Percentiles rank a stretch among this genome's conserved stretches.
These are phyloP conservation scores for Mangifera indica DNA, from an alignment of 345 rosid species.

Conservation along the genomic window DNA sequence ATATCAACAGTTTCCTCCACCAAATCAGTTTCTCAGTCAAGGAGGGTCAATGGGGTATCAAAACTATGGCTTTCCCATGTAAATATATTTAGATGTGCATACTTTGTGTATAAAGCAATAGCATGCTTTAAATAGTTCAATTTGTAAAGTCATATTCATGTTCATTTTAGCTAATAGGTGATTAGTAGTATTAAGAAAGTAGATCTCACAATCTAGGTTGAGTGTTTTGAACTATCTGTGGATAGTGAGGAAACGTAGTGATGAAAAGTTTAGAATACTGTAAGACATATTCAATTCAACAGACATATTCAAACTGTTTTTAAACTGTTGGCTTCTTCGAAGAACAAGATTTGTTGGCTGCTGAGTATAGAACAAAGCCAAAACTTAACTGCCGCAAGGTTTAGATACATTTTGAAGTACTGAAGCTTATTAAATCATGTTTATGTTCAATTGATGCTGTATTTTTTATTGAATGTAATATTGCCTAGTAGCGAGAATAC, in stretches of 20 bases:
- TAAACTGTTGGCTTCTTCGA: too few species aligned
- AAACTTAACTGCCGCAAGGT: too few species aligned
- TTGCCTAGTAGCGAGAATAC: too few species aligned
- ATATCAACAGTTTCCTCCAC: conserved; percentile 23
- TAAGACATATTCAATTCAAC: too few species aligned
- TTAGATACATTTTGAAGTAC: too few species aligned
- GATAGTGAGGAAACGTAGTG: conserved; percentile 1
- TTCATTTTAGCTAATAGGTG: conserved; percentile 9
- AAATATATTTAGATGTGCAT: conserved; percentile 8
- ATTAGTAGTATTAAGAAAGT: neutral
- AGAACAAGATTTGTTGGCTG: too few species aligned
- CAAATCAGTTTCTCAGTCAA: conserved; percentile 21
- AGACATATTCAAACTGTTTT: too few species aligned
- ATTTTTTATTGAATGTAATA: too few species aligned
- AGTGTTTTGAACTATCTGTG: conserved; percentile 4
- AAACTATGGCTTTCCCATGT: conserved; percentile 29
- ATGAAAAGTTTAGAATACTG: neutral
- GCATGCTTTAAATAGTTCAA: neutral
- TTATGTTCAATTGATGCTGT: too few species aligned
- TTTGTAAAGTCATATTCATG: conserved; percentile 14
- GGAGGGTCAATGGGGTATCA: conserved; percentile 26
- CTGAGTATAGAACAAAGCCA: too few species aligned
- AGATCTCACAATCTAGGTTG: neutral
- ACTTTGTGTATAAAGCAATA: conserved; percentile 15
- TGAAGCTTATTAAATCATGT: too few species aligned